Percentiles rank a stretch among this genome's conserved stretches.
Evolutionary conservation across 768 basidiomycete species (phyloP).

Genomic region (Lentinus tigrinus): DNA sequence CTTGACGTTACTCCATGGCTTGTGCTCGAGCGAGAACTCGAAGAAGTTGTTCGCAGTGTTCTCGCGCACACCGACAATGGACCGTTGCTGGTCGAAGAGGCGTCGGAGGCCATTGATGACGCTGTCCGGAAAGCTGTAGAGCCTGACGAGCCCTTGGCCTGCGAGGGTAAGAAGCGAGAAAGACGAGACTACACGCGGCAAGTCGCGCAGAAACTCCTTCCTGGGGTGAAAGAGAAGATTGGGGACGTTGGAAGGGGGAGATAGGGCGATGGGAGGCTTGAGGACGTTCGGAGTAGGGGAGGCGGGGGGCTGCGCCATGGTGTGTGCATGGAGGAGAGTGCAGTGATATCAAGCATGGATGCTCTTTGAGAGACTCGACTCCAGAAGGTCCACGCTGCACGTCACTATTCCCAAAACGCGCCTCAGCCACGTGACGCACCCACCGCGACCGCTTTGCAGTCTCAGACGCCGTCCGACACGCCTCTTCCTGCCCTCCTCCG

Average conservation of each 20-base stretch:
- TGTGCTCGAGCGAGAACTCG: constrained; percentile 67
- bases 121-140: constrained; percentile 64
- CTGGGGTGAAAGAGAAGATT: constrained; percentile 54
- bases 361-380: background rate
- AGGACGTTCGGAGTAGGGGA: constrained; percentile 17
- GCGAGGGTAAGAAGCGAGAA: constrained; percentile 74
- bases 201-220: constrained; percentile 70
- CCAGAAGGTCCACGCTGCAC: constrained; percentile 13
- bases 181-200: constrained; percentile 45
- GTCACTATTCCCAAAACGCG: constrained; percentile 10
- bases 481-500: background rate
- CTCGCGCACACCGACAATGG: constrained; percentile 50
- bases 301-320: constrained; percentile 26
- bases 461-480: background rate
- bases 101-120: constrained; percentile 54
- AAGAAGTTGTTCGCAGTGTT: constrained; percentile 55
- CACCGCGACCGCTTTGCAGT: background rate
- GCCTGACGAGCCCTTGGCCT: constrained; percentile 58
- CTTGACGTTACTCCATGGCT: constrained; percentile 74
- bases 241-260: constrained; percentile 39
- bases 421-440: constrained; percentile 11
- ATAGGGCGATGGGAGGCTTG: constrained; percentile 13
- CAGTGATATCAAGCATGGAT: constrained; percentile 7
- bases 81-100: constrained; percentile 48
- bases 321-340: constrained; percentile 16